A percentile compares a stretch with the other conserved stretches of the same genome.
Evolutionary conservation across 2,329 filamentous ascomycete genomes (phyloP).

Genomic region (Ceratocystis papillata): DNA sequence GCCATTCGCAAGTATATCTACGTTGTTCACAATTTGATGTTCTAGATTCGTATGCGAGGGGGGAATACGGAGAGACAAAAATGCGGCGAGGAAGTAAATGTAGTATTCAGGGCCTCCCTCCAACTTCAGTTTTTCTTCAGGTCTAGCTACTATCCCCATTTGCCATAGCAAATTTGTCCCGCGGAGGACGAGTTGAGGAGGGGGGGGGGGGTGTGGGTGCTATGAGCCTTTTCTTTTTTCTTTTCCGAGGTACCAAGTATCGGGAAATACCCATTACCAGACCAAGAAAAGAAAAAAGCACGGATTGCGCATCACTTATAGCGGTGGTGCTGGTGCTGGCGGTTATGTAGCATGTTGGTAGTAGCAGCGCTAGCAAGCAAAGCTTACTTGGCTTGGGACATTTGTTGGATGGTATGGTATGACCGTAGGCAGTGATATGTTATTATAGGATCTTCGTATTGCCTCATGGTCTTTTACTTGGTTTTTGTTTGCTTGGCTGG

Average conservation of each 20-base stretch:
- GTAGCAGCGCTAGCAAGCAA: conserved; percentile 5
- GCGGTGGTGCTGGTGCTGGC: neutral
- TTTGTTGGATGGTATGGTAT: neutral
- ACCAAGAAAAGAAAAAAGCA: neutral
- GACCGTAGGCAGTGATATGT: neutral
- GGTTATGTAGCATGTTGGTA: conserved; percentile 2
- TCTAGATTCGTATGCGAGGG: neutral
- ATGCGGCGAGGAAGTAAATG: neutral
- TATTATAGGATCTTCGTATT: conserved; percentile 11
- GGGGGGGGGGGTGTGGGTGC: neutral
- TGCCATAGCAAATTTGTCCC: no score
- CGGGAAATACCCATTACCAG: neutral
- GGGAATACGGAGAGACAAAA: neutral
- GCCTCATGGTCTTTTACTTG: neutral
- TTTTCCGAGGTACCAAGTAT: neutral
- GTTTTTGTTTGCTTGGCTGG: neutral
- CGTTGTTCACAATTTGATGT: no score
- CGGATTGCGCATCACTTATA: neutral
- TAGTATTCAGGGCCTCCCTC: neutral
- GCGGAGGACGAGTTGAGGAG: neutral
- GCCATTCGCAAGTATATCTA: neutral
- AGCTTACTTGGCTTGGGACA: conserved; percentile 6
- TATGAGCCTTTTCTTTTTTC: neutral
- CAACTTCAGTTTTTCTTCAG: no score
- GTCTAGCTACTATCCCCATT: no score